These are phyloP conservation scores for Cyberlindnera mycetangii DNA, from an alignment of 805 yeast species.

Conservation along the genomic window DNA sequence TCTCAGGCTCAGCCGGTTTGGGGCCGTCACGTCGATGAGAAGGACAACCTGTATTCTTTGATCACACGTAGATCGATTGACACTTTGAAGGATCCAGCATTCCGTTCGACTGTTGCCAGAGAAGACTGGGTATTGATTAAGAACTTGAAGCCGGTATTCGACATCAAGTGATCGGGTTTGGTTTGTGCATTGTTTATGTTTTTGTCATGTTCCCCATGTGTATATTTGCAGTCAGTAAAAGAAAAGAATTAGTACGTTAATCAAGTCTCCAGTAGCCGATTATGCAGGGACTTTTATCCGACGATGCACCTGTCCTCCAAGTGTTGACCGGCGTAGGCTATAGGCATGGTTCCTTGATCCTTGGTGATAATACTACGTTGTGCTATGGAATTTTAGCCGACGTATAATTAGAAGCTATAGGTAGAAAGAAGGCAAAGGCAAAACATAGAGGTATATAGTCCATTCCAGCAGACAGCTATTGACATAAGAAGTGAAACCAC, in stretches of 20 bases:
- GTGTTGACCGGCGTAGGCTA: no score
- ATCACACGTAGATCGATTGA: constrained; percentile 88
- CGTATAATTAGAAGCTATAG: no score
- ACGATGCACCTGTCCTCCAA: no score
- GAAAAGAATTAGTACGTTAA: not conserved
- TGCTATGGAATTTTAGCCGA: no score
- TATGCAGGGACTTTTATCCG: no score
- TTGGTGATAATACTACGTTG: no score
- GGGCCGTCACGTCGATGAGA: constrained; percentile 99
- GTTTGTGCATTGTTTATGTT: constrained; percentile 1
- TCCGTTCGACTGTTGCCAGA: constrained; percentile 89
- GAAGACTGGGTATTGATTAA: constrained; percentile 94
- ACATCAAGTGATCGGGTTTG: constrained; percentile 46
- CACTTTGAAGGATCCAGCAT: constrained; percentile 97
- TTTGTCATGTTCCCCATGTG: constrained; percentile 4
- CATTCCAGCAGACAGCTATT: not conserved
- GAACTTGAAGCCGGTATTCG: constrained; percentile 84
- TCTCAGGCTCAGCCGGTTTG: constrained; percentile 92
- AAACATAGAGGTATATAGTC: not conserved
- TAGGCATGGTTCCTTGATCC: no score
- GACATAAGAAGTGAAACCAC: not conserved
- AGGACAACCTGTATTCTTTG: constrained; percentile 86
- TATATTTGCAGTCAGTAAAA: constrained; percentile 3
- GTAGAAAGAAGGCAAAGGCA: no score
- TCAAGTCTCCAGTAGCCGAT: not conserved